These are phyloP conservation scores for Kwoniella shivajii DNA, from an alignment of 1,284 basidiomycete species.

Conservation along the genomic window DNA sequence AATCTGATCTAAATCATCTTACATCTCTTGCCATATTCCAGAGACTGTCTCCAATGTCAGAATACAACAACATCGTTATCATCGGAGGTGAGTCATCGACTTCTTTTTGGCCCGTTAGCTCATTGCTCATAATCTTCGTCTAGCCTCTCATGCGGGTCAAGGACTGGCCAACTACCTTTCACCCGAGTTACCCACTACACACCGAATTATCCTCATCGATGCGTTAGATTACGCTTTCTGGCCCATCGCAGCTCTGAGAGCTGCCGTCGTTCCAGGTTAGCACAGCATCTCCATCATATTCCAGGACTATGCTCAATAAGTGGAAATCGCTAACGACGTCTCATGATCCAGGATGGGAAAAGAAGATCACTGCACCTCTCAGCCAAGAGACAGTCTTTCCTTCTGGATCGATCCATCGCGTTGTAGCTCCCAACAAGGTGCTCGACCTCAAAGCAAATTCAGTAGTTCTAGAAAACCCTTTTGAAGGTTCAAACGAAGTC, in stretches of 20 bases:
- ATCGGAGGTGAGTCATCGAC: constrained; percentile 37
- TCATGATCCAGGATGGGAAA: constrained; percentile 49
- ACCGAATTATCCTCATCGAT: constrained; percentile 56
- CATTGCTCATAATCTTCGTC: background rate
- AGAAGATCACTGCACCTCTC: constrained; percentile 42
- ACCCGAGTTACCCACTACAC: constrained; percentile 44
- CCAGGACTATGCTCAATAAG: background rate
- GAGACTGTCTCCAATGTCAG: no score
- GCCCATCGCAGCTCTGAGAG: constrained; percentile 51
- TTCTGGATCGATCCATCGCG: constrained; percentile 31
- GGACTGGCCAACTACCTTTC: constrained; percentile 43
- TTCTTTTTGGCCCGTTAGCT: background rate
- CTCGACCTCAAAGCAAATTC: constrained; percentile 43
- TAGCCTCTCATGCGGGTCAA: constrained; percentile 47
- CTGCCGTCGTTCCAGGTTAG: constrained; percentile 52
- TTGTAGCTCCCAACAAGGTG: constrained; percentile 48
- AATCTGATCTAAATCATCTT: no score
- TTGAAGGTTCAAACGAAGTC: constrained; percentile 49
- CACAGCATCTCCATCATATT: background rate
- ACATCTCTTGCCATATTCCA: no score
- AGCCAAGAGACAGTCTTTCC: constrained; percentile 47
- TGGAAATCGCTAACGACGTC: background rate
- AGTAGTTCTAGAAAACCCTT: constrained; percentile 47
- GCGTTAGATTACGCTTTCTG: constrained; percentile 49
- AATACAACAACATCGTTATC: constrained; percentile 41